Conservation (phyloP, 2,329 filamentous ascomycete species). For the Fusarium sp. region DNA sequence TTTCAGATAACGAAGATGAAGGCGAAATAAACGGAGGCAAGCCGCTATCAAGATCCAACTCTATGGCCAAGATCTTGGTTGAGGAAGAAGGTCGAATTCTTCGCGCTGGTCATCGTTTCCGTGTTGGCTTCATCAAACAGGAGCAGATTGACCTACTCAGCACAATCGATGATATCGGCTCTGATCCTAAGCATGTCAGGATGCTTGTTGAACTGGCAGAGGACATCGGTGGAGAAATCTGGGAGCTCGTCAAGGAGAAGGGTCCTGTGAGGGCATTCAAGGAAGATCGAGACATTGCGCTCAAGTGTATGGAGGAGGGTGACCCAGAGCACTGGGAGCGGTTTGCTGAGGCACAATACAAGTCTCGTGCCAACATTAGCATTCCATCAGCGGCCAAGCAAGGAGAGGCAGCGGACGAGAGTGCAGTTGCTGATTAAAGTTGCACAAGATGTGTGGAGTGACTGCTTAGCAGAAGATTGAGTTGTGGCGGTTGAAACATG, state of each 20-base stretch:
- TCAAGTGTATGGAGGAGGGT: slow-evolving; percentile 65
- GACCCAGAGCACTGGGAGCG: slow-evolving; percentile 76
- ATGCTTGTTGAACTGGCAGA: slow-evolving; percentile 74
- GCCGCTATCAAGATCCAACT: slow-evolving; percentile 65
- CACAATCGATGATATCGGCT: slow-evolving; percentile 63
- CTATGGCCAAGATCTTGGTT: slow-evolving; percentile 65
- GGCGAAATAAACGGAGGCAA: slow-evolving; percentile 58
- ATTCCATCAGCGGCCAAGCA: slow-evolving; percentile 49
- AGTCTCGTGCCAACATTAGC: slow-evolving; percentile 67
- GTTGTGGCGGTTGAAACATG: slow-evolving; percentile 3
- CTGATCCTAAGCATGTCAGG: slow-evolving; percentile 64
- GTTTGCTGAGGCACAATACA: slow-evolving; percentile 73
- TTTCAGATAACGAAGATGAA: slow-evolving; percentile 66
- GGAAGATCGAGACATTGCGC: slow-evolving; percentile 66
- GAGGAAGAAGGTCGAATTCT: slow-evolving; percentile 70
- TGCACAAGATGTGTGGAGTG: slow-evolving; percentile 1
- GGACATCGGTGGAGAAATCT: slow-evolving; percentile 70
- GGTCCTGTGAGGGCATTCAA: slow-evolving; percentile 73
- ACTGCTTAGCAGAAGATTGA: slow-evolving; percentile 4
- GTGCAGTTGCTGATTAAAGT: slow-evolving; percentile 58
- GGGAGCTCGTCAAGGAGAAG: slow-evolving; percentile 67
- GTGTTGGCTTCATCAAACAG: slow-evolving; percentile 64
- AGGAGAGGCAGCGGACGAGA: slow-evolving; percentile 54
- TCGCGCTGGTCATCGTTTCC: slow-evolving; percentile 69
- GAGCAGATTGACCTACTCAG: slow-evolving; percentile 66